Evolutionary conservation across 768 basidiomycete species (phyloP).

Genomic region (Macrolepiota albuminosa): DNA sequence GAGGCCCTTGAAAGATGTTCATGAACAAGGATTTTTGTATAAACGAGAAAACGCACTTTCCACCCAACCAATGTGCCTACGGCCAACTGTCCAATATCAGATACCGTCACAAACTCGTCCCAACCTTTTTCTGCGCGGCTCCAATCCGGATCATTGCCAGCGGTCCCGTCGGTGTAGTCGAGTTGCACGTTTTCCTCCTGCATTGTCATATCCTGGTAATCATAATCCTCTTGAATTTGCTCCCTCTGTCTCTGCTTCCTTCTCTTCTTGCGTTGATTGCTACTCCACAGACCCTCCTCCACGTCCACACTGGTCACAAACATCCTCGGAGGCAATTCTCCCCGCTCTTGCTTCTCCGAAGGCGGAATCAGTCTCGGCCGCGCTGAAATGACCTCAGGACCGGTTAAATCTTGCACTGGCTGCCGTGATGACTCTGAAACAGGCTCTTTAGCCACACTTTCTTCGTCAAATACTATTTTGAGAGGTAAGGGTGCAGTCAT

Average conservation of each 20-base stretch:
- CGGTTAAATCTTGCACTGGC: constrained; percentile 1
- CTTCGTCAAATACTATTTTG: constrained; percentile 50
- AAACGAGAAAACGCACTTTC: constrained; percentile 35
- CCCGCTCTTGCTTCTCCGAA: constrained; percentile 49
- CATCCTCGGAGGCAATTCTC: constrained; percentile 52
- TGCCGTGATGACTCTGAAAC: neutral
- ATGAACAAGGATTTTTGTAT: neutral
- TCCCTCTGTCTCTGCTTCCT: constrained; percentile 24
- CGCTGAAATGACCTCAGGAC: constrained; percentile 4
- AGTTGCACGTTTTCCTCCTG: constrained; percentile 14
- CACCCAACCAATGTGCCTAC: constrained; percentile 37
- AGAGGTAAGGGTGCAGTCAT: constrained; percentile 34
- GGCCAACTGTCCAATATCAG: constrained; percentile 19
- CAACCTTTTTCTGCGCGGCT: constrained; percentile 26
- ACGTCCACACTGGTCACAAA: constrained; percentile 74
- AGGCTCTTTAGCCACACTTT: neutral
- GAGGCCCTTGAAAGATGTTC: constrained; percentile 38
- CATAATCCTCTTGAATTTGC: constrained; percentile 8
- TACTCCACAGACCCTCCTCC: constrained; percentile 41
- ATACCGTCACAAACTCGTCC: constrained; percentile 22
- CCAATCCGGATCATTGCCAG: constrained; percentile 31
- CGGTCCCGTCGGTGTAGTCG: constrained; percentile 4
- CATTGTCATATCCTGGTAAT: neutral
- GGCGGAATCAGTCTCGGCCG: constrained; percentile 51
- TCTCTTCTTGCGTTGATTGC: constrained; percentile 25